Percentiles rank a stretch among this genome's conserved stretches.
Evolutionary conservation across 768 basidiomycete genomes (phyloP).

Genomic region (Rhodotorula kratochvilovae): DNA sequence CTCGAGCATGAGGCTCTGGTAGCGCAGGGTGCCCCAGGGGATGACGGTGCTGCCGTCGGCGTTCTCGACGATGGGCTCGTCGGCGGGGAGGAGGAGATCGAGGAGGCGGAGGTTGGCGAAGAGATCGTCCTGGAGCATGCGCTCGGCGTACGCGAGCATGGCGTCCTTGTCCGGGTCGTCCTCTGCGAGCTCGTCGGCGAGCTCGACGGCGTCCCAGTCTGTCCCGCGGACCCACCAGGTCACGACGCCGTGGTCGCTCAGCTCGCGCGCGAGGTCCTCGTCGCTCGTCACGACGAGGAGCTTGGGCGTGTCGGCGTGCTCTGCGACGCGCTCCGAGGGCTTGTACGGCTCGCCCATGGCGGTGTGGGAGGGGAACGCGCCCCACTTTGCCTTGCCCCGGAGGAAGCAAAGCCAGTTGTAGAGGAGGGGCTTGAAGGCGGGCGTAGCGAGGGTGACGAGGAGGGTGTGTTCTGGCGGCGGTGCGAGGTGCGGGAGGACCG

Average conservation of each 20-base stretch:
- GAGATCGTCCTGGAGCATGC: slow-evolving; percentile 20
- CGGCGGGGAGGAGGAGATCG: slow-evolving; percentile 35
- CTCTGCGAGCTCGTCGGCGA: slow-evolving; percentile 5
- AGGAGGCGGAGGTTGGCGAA: slow-evolving; percentile 37
- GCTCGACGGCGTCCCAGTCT: slow-evolving; percentile 28
- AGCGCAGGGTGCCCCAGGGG: slow-evolving; percentile 37
- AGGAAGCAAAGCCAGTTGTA: slow-evolving; percentile 42
- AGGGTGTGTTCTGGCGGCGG: slow-evolving; percentile 33
- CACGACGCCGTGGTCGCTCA: slow-evolving; percentile 32
- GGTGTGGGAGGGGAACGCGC: slow-evolving; percentile 6
- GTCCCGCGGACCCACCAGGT: slow-evolving; percentile 14
- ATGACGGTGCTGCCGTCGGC: slow-evolving; percentile 10
- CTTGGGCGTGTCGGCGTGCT: slow-evolving; percentile 9
- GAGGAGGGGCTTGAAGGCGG: slow-evolving; percentile 39
- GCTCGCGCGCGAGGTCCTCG: slow-evolving; percentile 28
- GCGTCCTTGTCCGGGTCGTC: slow-evolving; percentile 7
- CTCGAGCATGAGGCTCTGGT: slow-evolving; percentile 39
- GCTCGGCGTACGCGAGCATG: background rate
- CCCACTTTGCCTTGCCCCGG: slow-evolving; percentile 30
- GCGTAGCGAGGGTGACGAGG: slow-evolving; percentile 37
- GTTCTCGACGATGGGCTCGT: background rate
- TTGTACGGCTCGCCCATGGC: slow-evolving; percentile 10
- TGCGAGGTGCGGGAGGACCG: slow-evolving; percentile 26
- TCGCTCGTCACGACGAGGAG: slow-evolving; percentile 38
- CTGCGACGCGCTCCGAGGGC: background rate